Evolutionary conservation across 495 filamentous ascomycete species (phyloP), one percentile per base, ranked within the genome.

Genomic region (Lasiosphaeria ovina): DNA sequence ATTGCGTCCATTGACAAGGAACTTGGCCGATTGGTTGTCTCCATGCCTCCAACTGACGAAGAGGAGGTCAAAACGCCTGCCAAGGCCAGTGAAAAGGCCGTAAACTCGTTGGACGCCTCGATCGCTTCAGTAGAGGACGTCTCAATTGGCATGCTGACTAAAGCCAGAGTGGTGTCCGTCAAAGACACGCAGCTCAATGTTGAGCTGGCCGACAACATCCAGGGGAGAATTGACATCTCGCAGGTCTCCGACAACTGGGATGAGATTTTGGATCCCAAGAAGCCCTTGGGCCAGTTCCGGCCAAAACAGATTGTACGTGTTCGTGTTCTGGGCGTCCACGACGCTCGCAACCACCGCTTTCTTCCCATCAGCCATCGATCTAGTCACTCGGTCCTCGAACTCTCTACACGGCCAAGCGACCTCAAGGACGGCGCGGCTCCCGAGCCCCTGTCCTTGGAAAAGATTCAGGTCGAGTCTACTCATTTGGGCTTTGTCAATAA

Each of bases 131-230:
- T 89, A 32, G 82, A 86, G 52, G 90, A 96, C 66, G 81, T 93
- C 50, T 75, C 75, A 11, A 78, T 92, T 54, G 94, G 94, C 51
- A 88, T 83, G 65, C 66, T 90, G 52, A 89, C 88, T 34, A 90
- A 93, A 72, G 94, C 88, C 38, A 87, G 81, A 58, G 84, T 98
- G 47, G 79, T 79, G 45, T 90, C 90, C 8, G 74, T 96, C 62
- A 96, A 94, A 72, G 85, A 85, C 35, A 97, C 92, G 0, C 94
- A 98, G 68, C 75, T 98, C 55, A 97, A 97, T 65, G 91, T 98
- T 17, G 84, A 88, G 60, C 80, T 98, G 58, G 91, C 91, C 47
- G 91, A 96, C 67, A 92, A 92, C 66, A 79, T 97, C 40, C 90
- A 93, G 70, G 94, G 93, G 24, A 89, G 94, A 24, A 86, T 98